Conservation (phyloP, 177 flowering plant species). For the Vitis hybrid region DNA sequence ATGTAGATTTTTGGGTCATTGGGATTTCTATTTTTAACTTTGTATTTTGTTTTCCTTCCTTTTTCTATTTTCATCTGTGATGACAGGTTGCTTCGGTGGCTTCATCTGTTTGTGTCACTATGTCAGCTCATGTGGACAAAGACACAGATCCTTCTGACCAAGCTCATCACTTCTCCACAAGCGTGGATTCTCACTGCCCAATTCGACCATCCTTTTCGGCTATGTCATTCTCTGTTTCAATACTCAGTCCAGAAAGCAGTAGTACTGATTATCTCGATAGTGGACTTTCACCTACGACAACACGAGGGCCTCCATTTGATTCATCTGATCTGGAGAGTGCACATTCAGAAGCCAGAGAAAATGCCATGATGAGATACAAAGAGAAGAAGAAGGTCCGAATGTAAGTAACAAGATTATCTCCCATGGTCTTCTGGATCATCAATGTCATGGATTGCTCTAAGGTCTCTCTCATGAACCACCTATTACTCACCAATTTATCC, state of each 20-base stretch:
- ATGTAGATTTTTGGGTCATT: too few species aligned
- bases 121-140: slow-evolving; percentile 11
- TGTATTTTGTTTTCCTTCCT: not conserved
- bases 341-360: slow-evolving; percentile 32
- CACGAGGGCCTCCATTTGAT: slow-evolving; percentile 17
- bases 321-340: slow-evolving; percentile 23
- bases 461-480: not conserved
- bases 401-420: slow-evolving; percentile 33
- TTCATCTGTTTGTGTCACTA: slow-evolving; percentile 16
- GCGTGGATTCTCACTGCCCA: slow-evolving; percentile 16
- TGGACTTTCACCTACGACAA: slow-evolving; percentile 26
- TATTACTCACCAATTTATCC: not conserved
- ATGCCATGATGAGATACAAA: slow-evolving; percentile 37
- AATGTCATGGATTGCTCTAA: not conserved
- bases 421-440: not conserved
- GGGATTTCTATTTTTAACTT: not conserved
- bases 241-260: slow-evolving; percentile 41
- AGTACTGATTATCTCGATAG: slow-evolving; percentile 36
- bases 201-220: slow-evolving; percentile 27
- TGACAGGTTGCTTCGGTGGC: slow-evolving; percentile 32
- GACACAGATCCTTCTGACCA: slow-evolving; percentile 22
- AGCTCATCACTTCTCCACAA: slow-evolving; percentile 17
- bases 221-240: slow-evolving; percentile 38
- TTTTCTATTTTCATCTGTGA: not conserved
- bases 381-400: slow-evolving; percentile 47